phyloP scores from a whole-genome alignment of 2,329 filamentous ascomycete genomes.

The Cytospora paraplurivora region DNA sequence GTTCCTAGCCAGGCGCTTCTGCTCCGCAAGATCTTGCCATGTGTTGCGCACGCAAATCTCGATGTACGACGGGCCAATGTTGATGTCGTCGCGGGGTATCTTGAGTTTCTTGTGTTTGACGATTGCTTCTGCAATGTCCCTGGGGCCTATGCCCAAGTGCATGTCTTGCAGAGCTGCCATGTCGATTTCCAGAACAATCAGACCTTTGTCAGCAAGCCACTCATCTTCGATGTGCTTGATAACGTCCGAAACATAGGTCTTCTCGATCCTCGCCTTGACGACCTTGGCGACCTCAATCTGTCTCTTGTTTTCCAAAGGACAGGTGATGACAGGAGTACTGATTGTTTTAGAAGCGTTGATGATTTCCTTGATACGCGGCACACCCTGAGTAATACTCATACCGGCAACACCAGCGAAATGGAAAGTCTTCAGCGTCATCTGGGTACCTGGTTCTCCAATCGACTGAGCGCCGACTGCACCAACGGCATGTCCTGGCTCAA shows the following conservation, averaged over 20 bases:
- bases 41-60: conserved; percentile 69
- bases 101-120: conserved; percentile 82
- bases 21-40: conserved; percentile 49
- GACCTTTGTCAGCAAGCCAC: conserved; percentile 77
- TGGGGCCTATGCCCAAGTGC: conserved; percentile 74
- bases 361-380: conserved; percentile 99
- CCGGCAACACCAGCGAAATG: conserved; percentile 99
- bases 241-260: conserved; percentile 84
- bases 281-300: conserved; percentile 81
- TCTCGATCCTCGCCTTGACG: conserved; percentile 92
- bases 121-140: conserved; percentile 77
- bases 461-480: conserved; percentile 96
- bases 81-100: conserved; percentile 65
- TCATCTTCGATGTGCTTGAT: conserved; percentile 83
- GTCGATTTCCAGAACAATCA: conserved; percentile 81
- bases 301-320: conserved; percentile 75
- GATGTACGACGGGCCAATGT: conserved; percentile 64
- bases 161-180: conserved; percentile 75
- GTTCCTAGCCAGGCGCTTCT: conserved; percentile 50
- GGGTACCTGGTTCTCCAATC: conserved; percentile 95
- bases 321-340: conserved; percentile 91
- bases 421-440: conserved; percentile 99
- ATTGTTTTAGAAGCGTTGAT: conserved; percentile 97
- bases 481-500: conserved; percentile 93
- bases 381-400: conserved; percentile 99